Evolutionary conservation across 345 rosid genomes (phyloP).

Genomic region (Pseudoturritis turrita): DNA sequence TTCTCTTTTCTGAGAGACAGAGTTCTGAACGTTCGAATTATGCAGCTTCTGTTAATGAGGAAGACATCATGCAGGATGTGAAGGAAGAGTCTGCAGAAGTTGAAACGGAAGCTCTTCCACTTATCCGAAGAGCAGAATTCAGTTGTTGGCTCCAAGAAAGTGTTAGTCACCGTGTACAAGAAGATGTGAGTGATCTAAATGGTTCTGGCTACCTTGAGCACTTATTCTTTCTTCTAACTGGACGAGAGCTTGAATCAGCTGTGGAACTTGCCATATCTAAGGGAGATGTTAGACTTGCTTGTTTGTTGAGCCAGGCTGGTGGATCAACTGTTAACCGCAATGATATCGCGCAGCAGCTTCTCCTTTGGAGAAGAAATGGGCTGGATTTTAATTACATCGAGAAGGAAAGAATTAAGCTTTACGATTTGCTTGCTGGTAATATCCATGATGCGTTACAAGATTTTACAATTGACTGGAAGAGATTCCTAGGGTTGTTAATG

Average conservation of each 20-base stretch:
- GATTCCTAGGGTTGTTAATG: constrained; percentile 91
- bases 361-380: constrained; percentile 81
- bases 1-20: constrained; percentile 83
- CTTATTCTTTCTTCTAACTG: constrained; percentile 79
- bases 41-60: constrained; percentile 71
- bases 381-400: constrained; percentile 88
- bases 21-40: constrained; percentile 45
- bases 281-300: constrained; percentile 96
- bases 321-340: constrained; percentile 74
- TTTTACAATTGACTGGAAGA: constrained; percentile 84
- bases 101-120: constrained; percentile 70
- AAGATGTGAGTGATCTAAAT: constrained; percentile 67
- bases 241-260: constrained; percentile 79
- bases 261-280: constrained; percentile 81
- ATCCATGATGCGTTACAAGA: constrained; percentile 59
- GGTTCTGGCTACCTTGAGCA: constrained; percentile 76
- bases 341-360: constrained; percentile 69
- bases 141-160: constrained; percentile 92
- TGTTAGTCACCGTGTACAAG: constrained; percentile 89
- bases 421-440: constrained; percentile 91
- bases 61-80: constrained; percentile 83
- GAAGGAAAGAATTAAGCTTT: constrained; percentile 68
- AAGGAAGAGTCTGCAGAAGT: constrained; percentile 63
- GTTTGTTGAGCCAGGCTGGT: constrained; percentile 95
- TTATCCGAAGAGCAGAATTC: constrained; percentile 91